A percentile compares a stretch with the other conserved stretches of the same genome.
phyloP scores from a whole-genome alignment of 2,329 filamentous ascomycete genomes.

The Aschersonia sp. region DNA sequence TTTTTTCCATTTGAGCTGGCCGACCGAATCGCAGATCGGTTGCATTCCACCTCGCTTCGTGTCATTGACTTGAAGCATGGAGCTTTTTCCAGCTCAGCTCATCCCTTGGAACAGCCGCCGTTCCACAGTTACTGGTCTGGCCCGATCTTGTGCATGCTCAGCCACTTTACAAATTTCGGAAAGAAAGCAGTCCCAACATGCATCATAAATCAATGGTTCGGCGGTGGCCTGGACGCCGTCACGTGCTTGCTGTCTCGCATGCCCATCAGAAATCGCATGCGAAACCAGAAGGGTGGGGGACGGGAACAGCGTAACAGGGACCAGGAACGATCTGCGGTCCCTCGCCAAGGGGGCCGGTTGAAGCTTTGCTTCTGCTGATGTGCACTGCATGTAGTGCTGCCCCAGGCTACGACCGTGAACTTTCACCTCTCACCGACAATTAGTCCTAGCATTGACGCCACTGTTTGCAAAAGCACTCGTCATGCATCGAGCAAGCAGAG shows the following conservation, averaged over 20 bases:
- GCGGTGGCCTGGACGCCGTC: too few species aligned
- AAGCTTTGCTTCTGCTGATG: neutral
- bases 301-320: neutral
- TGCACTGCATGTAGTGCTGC: neutral
- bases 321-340: neutral
- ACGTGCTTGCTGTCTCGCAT: neutral
- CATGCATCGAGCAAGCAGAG: neutral
- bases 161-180: too few species aligned
- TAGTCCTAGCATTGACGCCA: neutral
- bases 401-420: neutral
- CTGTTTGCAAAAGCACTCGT: neutral
- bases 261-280: neutral
- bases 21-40: too few species aligned
- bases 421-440: neutral
- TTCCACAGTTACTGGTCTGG: too few species aligned
- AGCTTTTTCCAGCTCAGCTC: too few species aligned
- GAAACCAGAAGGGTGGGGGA: neutral
- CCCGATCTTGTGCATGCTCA: too few species aligned
- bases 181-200: too few species aligned
- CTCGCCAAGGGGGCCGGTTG: neutral
- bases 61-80: too few species aligned
- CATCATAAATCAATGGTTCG: too few species aligned
- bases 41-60: too few species aligned
- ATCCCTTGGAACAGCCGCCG: too few species aligned
- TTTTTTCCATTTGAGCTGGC: too few species aligned